Evolutionary conservation across 1,284 basidiomycete genomes (phyloP), one percentile per base, ranked within the genome.

Genomic region (Microbotryum violaceum): DNA sequence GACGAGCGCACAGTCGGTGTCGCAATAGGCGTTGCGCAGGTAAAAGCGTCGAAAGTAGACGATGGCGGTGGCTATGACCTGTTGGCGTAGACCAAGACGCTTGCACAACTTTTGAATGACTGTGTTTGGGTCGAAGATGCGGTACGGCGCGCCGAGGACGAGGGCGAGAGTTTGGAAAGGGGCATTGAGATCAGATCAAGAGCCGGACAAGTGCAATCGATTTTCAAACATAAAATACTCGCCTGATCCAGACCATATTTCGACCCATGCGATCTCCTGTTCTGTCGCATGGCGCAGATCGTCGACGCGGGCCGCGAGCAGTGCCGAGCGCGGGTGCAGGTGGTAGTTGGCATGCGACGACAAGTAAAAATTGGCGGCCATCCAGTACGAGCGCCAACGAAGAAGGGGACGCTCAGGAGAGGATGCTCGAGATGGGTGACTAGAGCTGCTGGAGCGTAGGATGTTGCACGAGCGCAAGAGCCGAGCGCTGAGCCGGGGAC

Each of bases 41-140:
- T 97, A 98, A 77, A 97, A 98, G 25, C 94, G 81, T 44, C 88
- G 84, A 75, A 97, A 94, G 77, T 92, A 97, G 46, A 97, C 84
- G 48, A 85, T 89, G 1, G 94, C 90, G 0, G 93, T 97, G 1
- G 93, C 91, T 57, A 91, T 88, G 1, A 91, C 90, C 31, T 91
- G 82, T 74, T 97, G 94, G 16, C 91, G 82, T 4, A 97, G 81
- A 51, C 81, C 77, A 47, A 97, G 80, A 59, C 87, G 87, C 76
- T 90, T 91, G 46, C 89, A 89, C 3, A 98, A 81, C 74, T 88
- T 89, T 29, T 86, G 84, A 51, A 97, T 89, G 16, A 88, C 89
- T 90, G 68, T 49, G 25, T 27, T 45, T 4, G 25, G 12, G 2
- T 42, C 10, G 46, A 1, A 29, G 23, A 4, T 6, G 27, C 6